Evolutionary conservation across 1,139 yeast genomes (phyloP).

Genomic region (Diutina scorzettiae): DNA sequence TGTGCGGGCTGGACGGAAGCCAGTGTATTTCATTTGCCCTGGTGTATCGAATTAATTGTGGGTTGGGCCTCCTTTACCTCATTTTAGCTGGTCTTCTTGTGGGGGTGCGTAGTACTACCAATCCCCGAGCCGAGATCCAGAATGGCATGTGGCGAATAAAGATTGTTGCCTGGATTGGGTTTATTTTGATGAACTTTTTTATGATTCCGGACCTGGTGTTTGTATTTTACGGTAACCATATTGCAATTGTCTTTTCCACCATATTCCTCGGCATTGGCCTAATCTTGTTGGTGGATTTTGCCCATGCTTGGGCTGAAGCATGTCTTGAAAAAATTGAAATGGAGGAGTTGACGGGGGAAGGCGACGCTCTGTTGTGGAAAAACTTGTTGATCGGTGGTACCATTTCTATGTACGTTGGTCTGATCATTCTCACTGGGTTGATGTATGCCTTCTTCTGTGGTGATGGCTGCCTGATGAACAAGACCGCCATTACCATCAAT

Average conservation of each 20-base stretch:
- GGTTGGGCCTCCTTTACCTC: conserved; percentile 72
- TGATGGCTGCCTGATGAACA: conserved; percentile 83
- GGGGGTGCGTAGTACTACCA: conserved; percentile 66
- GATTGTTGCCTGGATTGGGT: conserved; percentile 44
- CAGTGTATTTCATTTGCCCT: conserved; percentile 90
- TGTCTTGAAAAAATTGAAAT: conserved; percentile 84
- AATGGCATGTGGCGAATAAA: conserved; percentile 88
- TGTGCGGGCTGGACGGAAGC: conserved; percentile 62
- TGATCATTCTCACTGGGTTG: conserved; percentile 57
- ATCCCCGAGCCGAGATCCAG: conserved; percentile 75
- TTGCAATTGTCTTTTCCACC: conserved; percentile 77
- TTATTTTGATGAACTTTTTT: conserved; percentile 54
- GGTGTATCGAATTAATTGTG: conserved; percentile 82
- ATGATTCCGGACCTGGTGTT: conserved; percentile 77
- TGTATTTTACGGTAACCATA: conserved; percentile 81
- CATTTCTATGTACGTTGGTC: conserved; percentile 64
- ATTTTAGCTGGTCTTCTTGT: conserved; percentile 54
- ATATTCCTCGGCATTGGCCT: conserved; percentile 82
- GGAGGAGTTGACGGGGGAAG: conserved; percentile 55
- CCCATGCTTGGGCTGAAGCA: conserved; percentile 98
- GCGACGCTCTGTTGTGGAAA: conserved; percentile 58
- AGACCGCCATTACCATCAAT: conserved; percentile 74
- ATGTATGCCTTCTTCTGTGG: conserved; percentile 83
- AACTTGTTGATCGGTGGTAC: conserved; percentile 78
- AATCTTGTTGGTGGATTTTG: conserved; percentile 86